Conservation (phyloP, 495 filamentous ascomycete genomes). For the Jackrogersella minutella region DNA sequence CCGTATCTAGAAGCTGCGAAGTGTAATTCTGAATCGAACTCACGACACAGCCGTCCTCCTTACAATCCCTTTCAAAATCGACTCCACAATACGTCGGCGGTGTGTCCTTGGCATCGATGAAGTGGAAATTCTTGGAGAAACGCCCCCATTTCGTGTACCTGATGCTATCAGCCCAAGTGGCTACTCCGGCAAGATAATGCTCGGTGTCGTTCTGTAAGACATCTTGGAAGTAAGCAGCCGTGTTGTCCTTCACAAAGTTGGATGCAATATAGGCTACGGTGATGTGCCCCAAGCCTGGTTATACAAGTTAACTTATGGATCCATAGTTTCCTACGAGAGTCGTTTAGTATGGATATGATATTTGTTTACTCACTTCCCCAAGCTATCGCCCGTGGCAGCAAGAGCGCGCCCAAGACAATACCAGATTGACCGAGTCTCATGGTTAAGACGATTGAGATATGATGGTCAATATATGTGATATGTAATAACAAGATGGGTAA, state of each 20-base stretch:
- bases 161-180: constrained; percentile 71
- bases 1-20: constrained; percentile 53
- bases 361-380: constrained; percentile 49
- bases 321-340: neutral
- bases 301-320: constrained; percentile 3
- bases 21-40: constrained; percentile 69
- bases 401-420: constrained; percentile 35
- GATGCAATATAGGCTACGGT: constrained; percentile 64
- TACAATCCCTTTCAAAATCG: constrained; percentile 68
- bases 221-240: constrained; percentile 52
- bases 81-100: constrained; percentile 68
- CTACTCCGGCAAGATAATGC: constrained; percentile 65
- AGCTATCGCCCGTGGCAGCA: constrained; percentile 45
- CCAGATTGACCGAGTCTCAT: constrained; percentile 36
- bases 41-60: constrained; percentile 66
- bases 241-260: constrained; percentile 53
- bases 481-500: neutral
- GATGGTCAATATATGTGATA: neutral
- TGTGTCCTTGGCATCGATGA: constrained; percentile 73
- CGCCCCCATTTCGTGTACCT: constrained; percentile 65
- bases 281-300: constrained; percentile 65
- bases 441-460: constrained; percentile 6
- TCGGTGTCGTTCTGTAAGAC: constrained; percentile 55
- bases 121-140: constrained; percentile 69
- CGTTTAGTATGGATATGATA: neutral